Evolutionary conservation across 1,139 yeast genomes (phyloP).

Genomic region (Blastobotrys aristatus): DNA sequence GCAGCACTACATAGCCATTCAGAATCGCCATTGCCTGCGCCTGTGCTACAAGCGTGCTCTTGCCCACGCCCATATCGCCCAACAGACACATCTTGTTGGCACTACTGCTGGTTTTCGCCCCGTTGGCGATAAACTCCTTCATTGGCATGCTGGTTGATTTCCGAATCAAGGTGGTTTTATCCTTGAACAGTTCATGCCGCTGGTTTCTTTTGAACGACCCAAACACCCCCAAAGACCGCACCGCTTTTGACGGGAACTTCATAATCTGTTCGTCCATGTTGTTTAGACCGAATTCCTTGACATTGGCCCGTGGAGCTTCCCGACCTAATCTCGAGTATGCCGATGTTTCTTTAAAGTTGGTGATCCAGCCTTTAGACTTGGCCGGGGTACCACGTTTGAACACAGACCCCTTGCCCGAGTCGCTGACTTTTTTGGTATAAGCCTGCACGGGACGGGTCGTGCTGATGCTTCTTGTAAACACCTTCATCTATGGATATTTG

Average conservation of each 20-base stretch:
- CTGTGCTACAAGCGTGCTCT: constrained; percentile 69
- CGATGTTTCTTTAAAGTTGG: constrained; percentile 30
- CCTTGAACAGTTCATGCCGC: constrained; percentile 47
- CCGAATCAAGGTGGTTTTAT: constrained; percentile 44
- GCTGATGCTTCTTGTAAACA: constrained; percentile 13
- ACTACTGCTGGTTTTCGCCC: constrained; percentile 30
- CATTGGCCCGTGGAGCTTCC: constrained; percentile 15
- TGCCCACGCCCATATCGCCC: constrained; percentile 79
- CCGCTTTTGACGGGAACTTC: constrained; percentile 24
- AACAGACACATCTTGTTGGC: constrained; percentile 52
- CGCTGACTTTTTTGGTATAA: constrained; percentile 21
- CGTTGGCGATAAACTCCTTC: constrained; percentile 29
- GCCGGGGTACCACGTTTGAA: constrained; percentile 31
- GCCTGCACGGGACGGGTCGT: constrained; percentile 16
- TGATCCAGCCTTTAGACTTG: constrained; percentile 29
- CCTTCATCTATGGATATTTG: background rate
- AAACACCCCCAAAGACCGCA: constrained; percentile 33
- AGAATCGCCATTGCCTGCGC: constrained; percentile 55
- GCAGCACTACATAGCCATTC: constrained; percentile 53
- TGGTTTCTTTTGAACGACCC: constrained; percentile 49
- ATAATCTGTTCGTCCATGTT: constrained; percentile 15
- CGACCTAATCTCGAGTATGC: constrained; percentile 25
- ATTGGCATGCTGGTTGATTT: constrained; percentile 33
- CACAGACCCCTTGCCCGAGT: constrained; percentile 16
- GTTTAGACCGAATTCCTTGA: constrained; percentile 18